Percentiles rank a stretch among this genome's conserved stretches.
These are phyloP conservation scores for Thelephora ganbajun DNA, from an alignment of 768 basidiomycete genomes.

Conservation along the genomic window DNA sequence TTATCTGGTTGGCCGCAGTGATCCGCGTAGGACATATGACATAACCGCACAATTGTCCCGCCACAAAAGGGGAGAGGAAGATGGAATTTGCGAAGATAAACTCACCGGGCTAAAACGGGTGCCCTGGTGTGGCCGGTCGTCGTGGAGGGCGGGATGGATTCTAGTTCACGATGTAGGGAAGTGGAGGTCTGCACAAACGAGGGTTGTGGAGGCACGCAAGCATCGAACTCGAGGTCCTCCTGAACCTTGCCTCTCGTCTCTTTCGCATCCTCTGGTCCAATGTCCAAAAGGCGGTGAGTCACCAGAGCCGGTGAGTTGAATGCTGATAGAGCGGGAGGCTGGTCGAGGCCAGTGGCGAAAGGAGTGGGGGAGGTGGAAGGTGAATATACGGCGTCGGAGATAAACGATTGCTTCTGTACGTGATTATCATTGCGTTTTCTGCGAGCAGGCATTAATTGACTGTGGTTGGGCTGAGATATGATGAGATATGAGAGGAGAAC, in stretches of 20 bases:
- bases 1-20: too few species aligned
- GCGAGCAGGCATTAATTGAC: neutral
- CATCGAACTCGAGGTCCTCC: neutral
- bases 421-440: neutral
- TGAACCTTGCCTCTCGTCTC: neutral
- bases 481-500: neutral
- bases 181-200: neutral
- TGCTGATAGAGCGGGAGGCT: neutral
- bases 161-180: neutral
- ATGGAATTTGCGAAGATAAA: neutral
- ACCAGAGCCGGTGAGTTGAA: neutral
- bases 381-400: neutral
- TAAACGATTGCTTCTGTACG: neutral
- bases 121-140: slow-evolving; percentile 2
- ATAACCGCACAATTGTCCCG: too few species aligned
- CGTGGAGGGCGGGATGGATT: neutral
- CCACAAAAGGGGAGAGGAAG: neutral
- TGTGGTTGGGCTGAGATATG: neutral
- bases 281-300: neutral
- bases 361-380: neutral
- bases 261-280: neutral
- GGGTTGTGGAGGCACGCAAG: neutral
- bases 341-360: neutral
- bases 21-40: too few species aligned
- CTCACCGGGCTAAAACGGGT: slow-evolving; percentile 1